These are phyloP conservation scores for Kuraishia borneana DNA, from an alignment of 805 yeast genomes.

Conservation along the genomic window DNA sequence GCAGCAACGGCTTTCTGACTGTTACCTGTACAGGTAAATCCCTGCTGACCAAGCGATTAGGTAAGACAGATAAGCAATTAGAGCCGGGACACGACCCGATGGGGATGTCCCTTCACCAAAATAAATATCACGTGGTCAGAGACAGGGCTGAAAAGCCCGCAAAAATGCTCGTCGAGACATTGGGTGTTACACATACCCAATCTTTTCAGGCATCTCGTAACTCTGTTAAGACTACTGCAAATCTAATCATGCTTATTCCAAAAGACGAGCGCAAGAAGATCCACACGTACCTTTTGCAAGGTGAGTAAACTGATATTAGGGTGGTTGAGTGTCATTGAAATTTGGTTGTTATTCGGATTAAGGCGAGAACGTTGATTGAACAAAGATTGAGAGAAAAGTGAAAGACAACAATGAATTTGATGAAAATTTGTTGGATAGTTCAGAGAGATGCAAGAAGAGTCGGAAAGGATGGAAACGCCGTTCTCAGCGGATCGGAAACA, in stretches of 20 bases:
- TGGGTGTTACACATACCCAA: neutral
- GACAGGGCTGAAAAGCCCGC: neutral
- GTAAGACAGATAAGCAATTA: neutral
- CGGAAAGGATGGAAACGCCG: too few relatives aligned
- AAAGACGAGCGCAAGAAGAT: slow-evolving; percentile 99
- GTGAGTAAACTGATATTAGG: slow-evolving; percentile 40
- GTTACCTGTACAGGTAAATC: neutral
- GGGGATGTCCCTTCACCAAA: neutral
- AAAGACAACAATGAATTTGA: too few relatives aligned
- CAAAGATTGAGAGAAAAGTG: too few relatives aligned
- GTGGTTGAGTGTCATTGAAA: neutral
- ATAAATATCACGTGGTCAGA: neutral
- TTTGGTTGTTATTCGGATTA: too few relatives aligned
- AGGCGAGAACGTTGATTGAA: too few relatives aligned
- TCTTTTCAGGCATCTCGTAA: neutral
- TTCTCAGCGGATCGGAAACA: too few relatives aligned
- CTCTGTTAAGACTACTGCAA: neutral
- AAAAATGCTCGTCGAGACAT: too few relatives aligned
- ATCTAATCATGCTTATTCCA: slow-evolving; percentile 88
- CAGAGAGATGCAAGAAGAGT: too few relatives aligned
- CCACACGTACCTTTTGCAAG: slow-evolving; percentile 98
- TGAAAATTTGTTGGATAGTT: too few relatives aligned
- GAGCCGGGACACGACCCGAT: neutral
- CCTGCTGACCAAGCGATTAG: neutral
- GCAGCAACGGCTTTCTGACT: too few relatives aligned